These are phyloP conservation scores for Globisporangium cylindrosporum DNA, from an alignment of 352 stramenopile genomes.

Conservation along the genomic window DNA sequence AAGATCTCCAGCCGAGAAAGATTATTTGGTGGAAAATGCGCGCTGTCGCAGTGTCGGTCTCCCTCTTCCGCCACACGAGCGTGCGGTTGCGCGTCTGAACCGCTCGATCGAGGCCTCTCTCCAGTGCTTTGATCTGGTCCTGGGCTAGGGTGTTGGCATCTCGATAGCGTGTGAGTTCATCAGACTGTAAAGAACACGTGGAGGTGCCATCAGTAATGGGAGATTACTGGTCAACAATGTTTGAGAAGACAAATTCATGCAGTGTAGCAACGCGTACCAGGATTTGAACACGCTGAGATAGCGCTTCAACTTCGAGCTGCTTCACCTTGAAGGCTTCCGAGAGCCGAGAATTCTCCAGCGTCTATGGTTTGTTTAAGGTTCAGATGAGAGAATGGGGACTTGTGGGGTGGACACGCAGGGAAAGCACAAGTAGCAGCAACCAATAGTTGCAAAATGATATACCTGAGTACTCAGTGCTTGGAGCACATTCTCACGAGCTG, in stretches of 20 bases:
- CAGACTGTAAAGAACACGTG: conserved; percentile 8
- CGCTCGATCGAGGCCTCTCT: conserved; percentile 18
- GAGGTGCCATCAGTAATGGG: not conserved
- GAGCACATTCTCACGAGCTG: conserved; percentile 19
- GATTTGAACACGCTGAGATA: conserved; percentile 14
- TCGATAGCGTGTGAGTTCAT: conserved; percentile 26
- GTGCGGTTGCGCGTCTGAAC: conserved; percentile 34
- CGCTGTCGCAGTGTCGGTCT: conserved; percentile 9
- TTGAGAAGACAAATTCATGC: not conserved
- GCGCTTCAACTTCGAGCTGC: conserved; percentile 31
- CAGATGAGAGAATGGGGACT: not conserved
- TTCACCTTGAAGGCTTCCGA: conserved; percentile 17
- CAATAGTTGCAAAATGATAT: not conserved
- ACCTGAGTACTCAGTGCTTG: conserved; percentile 24
- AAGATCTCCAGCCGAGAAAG: conserved; percentile 32
- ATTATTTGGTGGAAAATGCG: conserved; percentile 7
- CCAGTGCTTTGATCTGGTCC: conserved; percentile 18
- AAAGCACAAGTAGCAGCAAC: not conserved
- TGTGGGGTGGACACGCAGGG: not conserved
- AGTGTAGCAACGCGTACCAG: conserved; percentile 19
- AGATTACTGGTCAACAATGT: not conserved
- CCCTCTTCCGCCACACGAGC: conserved; percentile 29
- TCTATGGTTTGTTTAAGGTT: conserved; percentile 12
- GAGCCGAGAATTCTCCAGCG: conserved; percentile 21
- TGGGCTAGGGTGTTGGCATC: conserved; percentile 1